Conservation (phyloP, 1,284 basidiomycete genomes). For the Fomitopsis pinicola region DNA sequence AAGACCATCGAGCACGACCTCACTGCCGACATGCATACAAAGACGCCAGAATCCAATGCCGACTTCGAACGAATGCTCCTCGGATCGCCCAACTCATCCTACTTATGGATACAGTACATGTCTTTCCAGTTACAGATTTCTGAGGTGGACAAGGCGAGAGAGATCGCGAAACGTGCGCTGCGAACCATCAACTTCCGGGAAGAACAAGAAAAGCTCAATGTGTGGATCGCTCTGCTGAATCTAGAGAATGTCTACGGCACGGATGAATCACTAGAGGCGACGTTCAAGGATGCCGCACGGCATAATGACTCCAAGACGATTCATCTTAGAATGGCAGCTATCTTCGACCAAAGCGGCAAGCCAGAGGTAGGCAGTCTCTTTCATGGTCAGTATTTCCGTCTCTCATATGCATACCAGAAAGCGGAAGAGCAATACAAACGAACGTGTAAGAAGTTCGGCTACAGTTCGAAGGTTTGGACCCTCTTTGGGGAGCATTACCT, state of each 20-base stretch:
- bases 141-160: conserved; percentile 91
- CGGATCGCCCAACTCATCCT: conserved; percentile 97
- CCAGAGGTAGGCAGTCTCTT: conserved; percentile 50
- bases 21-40: conserved; percentile 82
- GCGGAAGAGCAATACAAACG: conserved; percentile 84
- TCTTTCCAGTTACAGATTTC: conserved; percentile 96
- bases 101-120: conserved; percentile 99
- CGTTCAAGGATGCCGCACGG: conserved; percentile 88
- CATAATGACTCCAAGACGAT: conserved; percentile 93
- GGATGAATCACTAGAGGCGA: conserved; percentile 69
- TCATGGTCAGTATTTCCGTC: background rate
- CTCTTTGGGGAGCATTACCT: conserved; percentile 82
- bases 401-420: conserved; percentile 44
- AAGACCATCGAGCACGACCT: conserved; percentile 78
- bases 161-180: conserved; percentile 82
- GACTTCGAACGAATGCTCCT: conserved; percentile 95
- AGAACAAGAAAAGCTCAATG: conserved; percentile 94
- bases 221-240: conserved; percentile 97
- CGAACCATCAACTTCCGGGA: conserved; percentile 92
- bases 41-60: conserved; percentile 83
- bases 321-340: conserved; percentile 79
- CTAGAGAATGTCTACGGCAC: conserved; percentile 94
- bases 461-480: conserved; percentile 91
- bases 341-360: conserved; percentile 84
- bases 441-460: conserved; percentile 90